Evolutionary conservation across 1,139 yeast genomes (phyloP), one percentile per base, ranked within the genome.

Genomic region (Saccharomyces pastorianus): DNA sequence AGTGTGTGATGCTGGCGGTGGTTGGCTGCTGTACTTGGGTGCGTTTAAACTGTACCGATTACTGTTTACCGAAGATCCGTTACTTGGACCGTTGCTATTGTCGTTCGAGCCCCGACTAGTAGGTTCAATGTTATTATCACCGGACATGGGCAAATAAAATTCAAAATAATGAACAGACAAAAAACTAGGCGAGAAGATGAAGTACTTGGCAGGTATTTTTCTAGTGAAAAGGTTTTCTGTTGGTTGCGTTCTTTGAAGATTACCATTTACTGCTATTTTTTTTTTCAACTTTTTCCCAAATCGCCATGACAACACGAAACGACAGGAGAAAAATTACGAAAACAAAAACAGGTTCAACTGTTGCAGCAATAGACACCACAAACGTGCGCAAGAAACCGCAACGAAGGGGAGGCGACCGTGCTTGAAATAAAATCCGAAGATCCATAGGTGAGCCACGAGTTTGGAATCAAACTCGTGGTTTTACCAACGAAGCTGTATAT

Each of bases 291-390:
- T 38, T 38, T 38, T 38, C 44, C 44, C 44, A 38, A 38, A 38
- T 38, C 44, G 44, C 44, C 44, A 38, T 38, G 44, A 38, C 44
- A 38, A 38, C 44, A 38, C 44, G 44, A 38, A 38, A 38, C 44
- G 44, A 38, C n/a, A 38, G 26, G 25, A 38, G 17, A 38, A 38
- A 38, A 23, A 38, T n/a, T 14, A 34, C 14, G 44, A 20, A 38
- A 38, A 6, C 44, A 14, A 38, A 38, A 38, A 17, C 44, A 17
- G 44, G 44, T 20, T 20, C 44, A 20, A 5, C 20, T 38, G 44
- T 38, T 38, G 44, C 13, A 38, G 25, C 44, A 17, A 11, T 13
- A 20, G 4, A 38, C 5, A n/a, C 11, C 13, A 7, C 25, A 11
- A 38, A 11, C 44, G 9, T 11, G 9, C 20, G 20, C 25, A 17